A percentile compares a stretch with the other conserved stretches of the same genome.
phyloP scores from a whole-genome alignment of 768 basidiomycete genomes.

The Porphyrellus cyaneotinctus region DNA sequence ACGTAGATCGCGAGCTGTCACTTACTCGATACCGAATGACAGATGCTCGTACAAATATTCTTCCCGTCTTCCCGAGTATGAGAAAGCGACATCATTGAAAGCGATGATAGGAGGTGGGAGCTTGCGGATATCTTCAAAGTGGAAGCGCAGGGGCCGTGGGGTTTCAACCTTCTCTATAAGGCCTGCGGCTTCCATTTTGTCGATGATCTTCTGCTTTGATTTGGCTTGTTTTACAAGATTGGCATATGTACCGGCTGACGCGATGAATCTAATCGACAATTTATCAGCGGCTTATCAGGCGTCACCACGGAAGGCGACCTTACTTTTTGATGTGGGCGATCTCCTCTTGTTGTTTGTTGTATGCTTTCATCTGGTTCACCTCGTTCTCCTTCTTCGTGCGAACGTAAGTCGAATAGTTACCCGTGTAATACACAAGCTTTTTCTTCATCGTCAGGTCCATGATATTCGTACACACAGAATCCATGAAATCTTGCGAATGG shows the following conservation, averaged over 20 bases:
- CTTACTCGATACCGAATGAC: slow-evolving; percentile 96
- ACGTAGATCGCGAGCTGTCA: slow-evolving; percentile 14
- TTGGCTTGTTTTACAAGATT: slow-evolving; percentile 99
- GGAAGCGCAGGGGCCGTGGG: slow-evolving; percentile 75
- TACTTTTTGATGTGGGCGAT: slow-evolving; percentile 98
- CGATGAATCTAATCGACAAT: slow-evolving; percentile 71
- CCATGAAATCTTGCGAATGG: slow-evolving; percentile 99
- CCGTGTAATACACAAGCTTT: slow-evolving; percentile 90
- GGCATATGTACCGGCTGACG: slow-evolving; percentile 99
- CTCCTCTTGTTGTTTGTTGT: slow-evolving; percentile 97
- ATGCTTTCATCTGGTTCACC: slow-evolving; percentile 99
- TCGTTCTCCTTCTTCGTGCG: slow-evolving; percentile 96
- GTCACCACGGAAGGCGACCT: slow-evolving; percentile 15
- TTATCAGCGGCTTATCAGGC: slow-evolving; percentile 7
- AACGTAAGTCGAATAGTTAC: slow-evolving; percentile 97
- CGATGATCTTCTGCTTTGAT: slow-evolving; percentile 99
- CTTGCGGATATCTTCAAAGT: slow-evolving; percentile 92
- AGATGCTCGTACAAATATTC: slow-evolving; percentile 87
- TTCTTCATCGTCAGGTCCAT: slow-evolving; percentile 94
- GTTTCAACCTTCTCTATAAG: slow-evolving; percentile 88
- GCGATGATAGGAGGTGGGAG: slow-evolving; percentile 97
- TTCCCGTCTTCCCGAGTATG: slow-evolving; percentile 85
- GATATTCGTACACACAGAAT: slow-evolving; percentile 94
- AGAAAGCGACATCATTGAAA: slow-evolving; percentile 91
- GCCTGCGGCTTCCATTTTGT: slow-evolving; percentile 99